A percentile compares a stretch with the other conserved stretches of the same genome.
Conservation (phyloP, 129 eudicot genomes). For the Deinandra increscens region DNA sequence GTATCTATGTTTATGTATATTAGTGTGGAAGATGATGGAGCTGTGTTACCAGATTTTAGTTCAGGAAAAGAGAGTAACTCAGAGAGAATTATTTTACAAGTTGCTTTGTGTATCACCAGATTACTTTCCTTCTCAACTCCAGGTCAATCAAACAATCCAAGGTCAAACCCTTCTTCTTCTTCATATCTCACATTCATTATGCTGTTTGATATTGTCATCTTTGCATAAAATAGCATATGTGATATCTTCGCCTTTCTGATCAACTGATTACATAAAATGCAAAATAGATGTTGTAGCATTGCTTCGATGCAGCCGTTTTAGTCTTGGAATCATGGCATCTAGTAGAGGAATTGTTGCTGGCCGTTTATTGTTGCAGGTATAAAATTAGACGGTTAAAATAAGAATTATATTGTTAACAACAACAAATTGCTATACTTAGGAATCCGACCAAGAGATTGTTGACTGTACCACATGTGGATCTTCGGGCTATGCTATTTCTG, state of each 20-base stretch:
- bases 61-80: slow-evolving; percentile 89
- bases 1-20: neutral
- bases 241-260: slow-evolving; percentile 10
- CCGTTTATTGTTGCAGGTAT: slow-evolving; percentile 83
- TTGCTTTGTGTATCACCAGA: slow-evolving; percentile 83
- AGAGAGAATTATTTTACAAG: slow-evolving; percentile 87
- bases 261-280: slow-evolving; percentile 6
- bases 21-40: slow-evolving; percentile 98
- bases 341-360: slow-evolving; percentile 93
- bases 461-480: slow-evolving; percentile 92
- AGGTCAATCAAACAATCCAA: slow-evolving; percentile 89
- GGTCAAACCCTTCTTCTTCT: slow-evolving; percentile 44
- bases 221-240: neutral
- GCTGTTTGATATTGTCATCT: slow-evolving; percentile 6
- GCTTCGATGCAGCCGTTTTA: slow-evolving; percentile 91
- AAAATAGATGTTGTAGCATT: slow-evolving; percentile 83
- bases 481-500: slow-evolving; percentile 87
- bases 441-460: slow-evolving; percentile 69
- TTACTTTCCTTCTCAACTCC: slow-evolving; percentile 73
- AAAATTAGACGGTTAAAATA: neutral
- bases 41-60: slow-evolving; percentile 74
- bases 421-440: slow-evolving; percentile 36
- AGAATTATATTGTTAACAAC: slow-evolving; percentile 5
- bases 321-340: slow-evolving; percentile 98
- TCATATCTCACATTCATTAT: neutral